Evolutionary conservation across 2,329 filamentous ascomycete genomes (phyloP), one percentile per base, ranked within the genome.

Genomic region (Fonsecaea nubica): DNA sequence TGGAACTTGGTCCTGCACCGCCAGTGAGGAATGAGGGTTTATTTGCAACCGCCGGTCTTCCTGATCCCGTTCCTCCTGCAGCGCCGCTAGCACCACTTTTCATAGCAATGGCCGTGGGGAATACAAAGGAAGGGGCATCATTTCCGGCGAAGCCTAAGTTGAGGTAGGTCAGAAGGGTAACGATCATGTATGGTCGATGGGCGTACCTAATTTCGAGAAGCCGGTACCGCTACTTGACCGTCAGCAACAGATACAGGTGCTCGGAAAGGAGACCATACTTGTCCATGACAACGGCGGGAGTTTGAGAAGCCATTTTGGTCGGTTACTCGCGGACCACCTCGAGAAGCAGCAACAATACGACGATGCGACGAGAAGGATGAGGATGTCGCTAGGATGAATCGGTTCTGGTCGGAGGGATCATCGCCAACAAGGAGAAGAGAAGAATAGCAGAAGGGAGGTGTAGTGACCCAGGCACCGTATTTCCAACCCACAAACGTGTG

Each of bases 241-340:
- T 84, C 76, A 83, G 81, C 59, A 59, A 38, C 74, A 36, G 61
- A 60, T 69, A 65, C 63, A 55, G 67, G 58, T 58, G 25, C 62
- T 33, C 13, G 68, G 52, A 48, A 48, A 64, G 68, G 69, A 72
- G 50, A 68, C 87, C 92, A 83, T 90, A 97, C 95, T 99, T 99
- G 95, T 99, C 95, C 94, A 99, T 99, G 92, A 99, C 95, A 97
- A 99, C 95, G 92, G 95, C 95, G 76, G 95, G 95, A 79, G 95
- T 98, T 89, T 98, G 94, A 84, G 91, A 91, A 79, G 95, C 94
- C 95, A 99, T 99, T 70, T 75, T 78, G 76, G 59, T 50, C 42
- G 59, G 40, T n/a, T 33, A 52, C 21, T 15, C 33, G 38, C 36
- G 55, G 48, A 48, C 56, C 36, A 54, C 38, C 55, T 50, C 33